Conservation (phyloP, 2,329 filamentous ascomycete species). For the Knufia fluminis region DNA sequence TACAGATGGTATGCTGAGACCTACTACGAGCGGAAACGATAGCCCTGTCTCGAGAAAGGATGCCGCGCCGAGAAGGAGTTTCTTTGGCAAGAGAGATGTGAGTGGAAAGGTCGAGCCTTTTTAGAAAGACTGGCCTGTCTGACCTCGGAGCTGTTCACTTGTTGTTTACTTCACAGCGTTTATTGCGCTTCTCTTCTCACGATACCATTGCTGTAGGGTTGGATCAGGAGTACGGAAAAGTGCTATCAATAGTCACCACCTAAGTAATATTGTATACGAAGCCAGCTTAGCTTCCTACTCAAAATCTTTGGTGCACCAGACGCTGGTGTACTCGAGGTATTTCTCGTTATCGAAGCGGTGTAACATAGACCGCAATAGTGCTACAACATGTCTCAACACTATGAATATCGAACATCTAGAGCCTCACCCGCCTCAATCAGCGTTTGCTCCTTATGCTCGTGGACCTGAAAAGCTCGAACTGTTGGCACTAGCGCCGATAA, state of each 20-base stretch:
- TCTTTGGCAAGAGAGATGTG: conserved; percentile 37
- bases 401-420: background rate
- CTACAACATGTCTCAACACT: background rate
- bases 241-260: background rate
- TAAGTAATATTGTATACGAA: background rate
- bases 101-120: conserved; percentile 14
- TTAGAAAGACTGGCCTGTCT: background rate
- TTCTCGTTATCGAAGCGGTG: background rate
- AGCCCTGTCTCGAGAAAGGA: conserved; percentile 36
- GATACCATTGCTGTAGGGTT: conserved; percentile 11
- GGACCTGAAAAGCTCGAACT: conserved; percentile 1
- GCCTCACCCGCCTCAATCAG: background rate
- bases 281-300: too few relatives aligned
- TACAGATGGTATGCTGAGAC: conserved; percentile 10
- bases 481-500: background rate
- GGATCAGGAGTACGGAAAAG: background rate
- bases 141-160: background rate
- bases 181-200: conserved; percentile 11
- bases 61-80: conserved; percentile 33
- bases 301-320: too few relatives aligned
- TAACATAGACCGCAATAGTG: background rate
- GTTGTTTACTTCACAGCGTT: background rate
- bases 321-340: too few relatives aligned
- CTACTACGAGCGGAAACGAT: conserved; percentile 23
- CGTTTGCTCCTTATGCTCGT: background rate